Evolutionary conservation across 2,329 filamentous ascomycete genomes (phyloP), one percentile per base, ranked within the genome.

Genomic region (Trichoderma sp.): DNA sequence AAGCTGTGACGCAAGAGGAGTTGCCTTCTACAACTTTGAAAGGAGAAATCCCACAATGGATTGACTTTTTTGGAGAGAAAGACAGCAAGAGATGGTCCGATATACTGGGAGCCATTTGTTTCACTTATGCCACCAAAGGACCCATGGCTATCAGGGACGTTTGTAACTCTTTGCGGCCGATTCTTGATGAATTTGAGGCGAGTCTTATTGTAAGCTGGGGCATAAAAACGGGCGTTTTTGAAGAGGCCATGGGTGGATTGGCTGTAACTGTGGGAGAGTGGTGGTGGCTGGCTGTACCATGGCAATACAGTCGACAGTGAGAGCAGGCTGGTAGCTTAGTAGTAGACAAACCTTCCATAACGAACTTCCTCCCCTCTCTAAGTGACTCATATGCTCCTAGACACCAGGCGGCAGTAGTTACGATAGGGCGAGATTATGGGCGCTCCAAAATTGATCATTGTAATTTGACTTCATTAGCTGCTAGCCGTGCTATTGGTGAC

Each of bases 1-100:
- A 81, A 3, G 77, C 79, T 18, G 80, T 83, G 8, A 75, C 75
- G 7, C 68, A 73, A 2, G 76, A 79, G 30, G 83, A 83, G 1
- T 81, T 88, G 1, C 87, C 87, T 0, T 77, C 77, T 0, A 73
- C 78, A 15, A 83, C 85, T 1, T 80, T 82, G 2, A 77, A 76
- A 5, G 83, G 84, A 12, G 86, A 88, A 56, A 82, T 93, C 4
- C 92, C 92, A 0, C 86, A 93, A 67, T 95, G 92, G 92, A 87
- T 89, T 67, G 90, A 92, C 78, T 89, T 94, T 73, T 88, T 91
- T 73, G 90, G 88, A 8, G 82, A 86, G 6, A 76, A 88, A 0
- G 86, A 93, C 73, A 79, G 79, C n/a, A 80, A 83, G 0, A 86
- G 90, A 70, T 94, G 92, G 91, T 85, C 87, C 69, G 86, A 89